Evolutionary conservation across 163 green algal genomes (phyloP), one percentile per base, ranked within the genome.

Genomic region (Volvox carteri): DNA sequence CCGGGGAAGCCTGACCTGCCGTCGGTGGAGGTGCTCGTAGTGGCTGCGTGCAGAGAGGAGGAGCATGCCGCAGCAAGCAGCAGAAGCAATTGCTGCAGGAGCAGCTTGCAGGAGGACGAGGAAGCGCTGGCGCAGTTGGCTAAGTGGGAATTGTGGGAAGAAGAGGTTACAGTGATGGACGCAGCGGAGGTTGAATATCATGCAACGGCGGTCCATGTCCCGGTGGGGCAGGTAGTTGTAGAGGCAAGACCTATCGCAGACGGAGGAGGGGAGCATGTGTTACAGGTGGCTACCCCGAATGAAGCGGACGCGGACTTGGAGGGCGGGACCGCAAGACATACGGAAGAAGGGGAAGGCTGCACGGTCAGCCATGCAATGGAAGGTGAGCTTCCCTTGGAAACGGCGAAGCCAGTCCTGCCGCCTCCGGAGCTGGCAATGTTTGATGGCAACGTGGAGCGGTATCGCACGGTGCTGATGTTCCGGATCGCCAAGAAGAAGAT

Each of bases 401-500:
- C n/a, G n/a, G n/a, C n/a, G n/a, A 9, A 73, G 68, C 68, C 62
- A 21, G 44, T 79, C 11, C 14, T 52, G 46, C 44, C 80, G 12
- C 80, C 80, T 2, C 21, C 44, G 33, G 80, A 87, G 46, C 65
- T 87, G 0, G 33, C 18, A 4, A 21, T 16, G 21, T 23, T 83
- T 0, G 83, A 48, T 0, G 70, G 39, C 4, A 44, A 70, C 8
- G 84, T 65, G 41, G 54, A 77, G 8, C 30, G 72, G 72, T 52
- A 84, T 28, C 84, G 70, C 37, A 77, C 84, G 18, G 54, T 84
- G 9, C 54, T 84, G 4, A 21, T 35, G 39, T 89, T 89, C 18
- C 72, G 84, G n/a, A 54, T 89, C 6, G 84, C 84, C 16, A 89
- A 89, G 54, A 89, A 89, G 84, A 39, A 72, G 9, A 41, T 89